Base-by-base conservation (phyloP, 106 monocot species). In the Dioscorea zingiberensis region DNA sequence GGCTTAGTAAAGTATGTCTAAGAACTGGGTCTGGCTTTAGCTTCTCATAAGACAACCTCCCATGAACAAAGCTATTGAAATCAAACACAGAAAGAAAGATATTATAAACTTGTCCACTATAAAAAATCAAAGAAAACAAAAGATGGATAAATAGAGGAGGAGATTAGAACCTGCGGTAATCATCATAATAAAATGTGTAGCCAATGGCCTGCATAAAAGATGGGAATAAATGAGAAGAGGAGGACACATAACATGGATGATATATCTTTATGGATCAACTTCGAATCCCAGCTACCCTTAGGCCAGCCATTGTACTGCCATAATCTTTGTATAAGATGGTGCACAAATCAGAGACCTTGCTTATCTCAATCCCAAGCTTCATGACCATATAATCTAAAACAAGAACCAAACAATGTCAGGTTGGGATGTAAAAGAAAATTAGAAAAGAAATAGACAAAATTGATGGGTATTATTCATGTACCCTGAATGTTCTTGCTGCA, bases 231-330 rank as follows among this genome's bases (percentile, higher is more conserved):
- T 51, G 19, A 51, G 51, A 51, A 51, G 4, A 51, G 19, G 13
- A n/a, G n/a, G n/a, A n/a, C n/a, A 51, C 15, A 4, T 0, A 4
- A 18, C 13, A 51, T 51, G 4, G 4, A 51, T 9, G 18, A 18
- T 18, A 51, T 16, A 51, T 4, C 1, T 19, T 51, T 3, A n/a
- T 51, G 51, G 14, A 65, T 15, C 6, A 48, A 26, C 18, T 11
- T 13, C 4, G 1, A 29, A 49, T 46, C 16, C 48, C 49, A 17
- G 57, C 24, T 85, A 87, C 94, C 87, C 81, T 80, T 47, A 95
- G 62, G 19, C 94, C 94, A 64, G 94, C 90, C 94, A 94, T 90
- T 38, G 94, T 94, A 8, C 90, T 94, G 15, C 94, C 94, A 67
- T 94, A 94, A 48, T 84, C 75, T 66, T 78, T 78, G 80, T 94